phyloP scores from a whole-genome alignment of 805 yeast genomes.

The Lachancea sp. region DNA sequence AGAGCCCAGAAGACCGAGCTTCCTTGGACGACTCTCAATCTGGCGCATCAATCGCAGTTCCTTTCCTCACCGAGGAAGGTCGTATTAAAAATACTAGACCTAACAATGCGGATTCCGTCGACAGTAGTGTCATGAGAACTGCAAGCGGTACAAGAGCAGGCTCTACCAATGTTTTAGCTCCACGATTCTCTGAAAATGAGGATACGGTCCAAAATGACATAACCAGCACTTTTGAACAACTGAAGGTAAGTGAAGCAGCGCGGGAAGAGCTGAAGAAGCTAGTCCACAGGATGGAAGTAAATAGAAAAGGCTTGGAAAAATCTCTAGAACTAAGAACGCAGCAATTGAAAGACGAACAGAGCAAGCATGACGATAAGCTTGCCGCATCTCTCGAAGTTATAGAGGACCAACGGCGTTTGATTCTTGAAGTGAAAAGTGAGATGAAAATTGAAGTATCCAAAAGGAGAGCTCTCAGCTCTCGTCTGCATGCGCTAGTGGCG shows the following conservation, averaged over 20 bases:
- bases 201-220: neutral
- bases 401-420: neutral
- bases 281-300: neutral
- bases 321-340: neutral
- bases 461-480: neutral
- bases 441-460: neutral
- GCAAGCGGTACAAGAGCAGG: too few relatives aligned
- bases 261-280: neutral
- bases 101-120: too few relatives aligned
- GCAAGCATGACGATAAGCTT: neutral
- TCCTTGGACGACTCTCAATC: too few relatives aligned
- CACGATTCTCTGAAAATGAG: neutral
- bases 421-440: neutral
- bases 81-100: too few relatives aligned
- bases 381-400: neutral
- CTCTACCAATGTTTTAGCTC: neutral
- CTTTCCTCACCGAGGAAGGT: too few relatives aligned
- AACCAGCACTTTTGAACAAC: too few relatives aligned
- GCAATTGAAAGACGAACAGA: neutral
- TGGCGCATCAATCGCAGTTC: too few relatives aligned
- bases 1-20: conserved; percentile 1
- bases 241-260: neutral
- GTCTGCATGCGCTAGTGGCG: neutral
- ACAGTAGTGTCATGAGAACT: too few relatives aligned
- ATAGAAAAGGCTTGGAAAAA: neutral